Evolutionary conservation across 1,284 basidiomycete species (phyloP), one percentile per base, ranked within the genome.

Genomic region (Mycosarcoma mackinlayi): DNA sequence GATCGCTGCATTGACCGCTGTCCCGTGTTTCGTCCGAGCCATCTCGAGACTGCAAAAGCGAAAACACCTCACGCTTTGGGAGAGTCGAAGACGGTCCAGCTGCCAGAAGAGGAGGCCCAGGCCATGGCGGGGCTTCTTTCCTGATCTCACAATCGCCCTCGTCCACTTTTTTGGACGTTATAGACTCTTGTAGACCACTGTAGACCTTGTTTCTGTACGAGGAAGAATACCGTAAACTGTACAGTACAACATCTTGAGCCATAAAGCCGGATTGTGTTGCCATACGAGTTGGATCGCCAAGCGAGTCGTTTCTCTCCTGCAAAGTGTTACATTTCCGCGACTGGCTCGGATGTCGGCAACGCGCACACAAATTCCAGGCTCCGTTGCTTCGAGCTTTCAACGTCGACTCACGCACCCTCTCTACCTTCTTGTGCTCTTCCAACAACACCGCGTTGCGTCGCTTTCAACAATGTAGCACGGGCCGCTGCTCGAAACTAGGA

Each of bases 1-100:
- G 47, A 52, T 6, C 2, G 27, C 9, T 28, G 35, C 8, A 58
- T 71, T 19, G 68, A 71, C 40, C 39, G 67, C 1, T 60, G 52
- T 45, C 61, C 67, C 16, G 28, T 45, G 3, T 56, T 49, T 14
- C 37, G 55, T 9, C 38, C 45, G 19, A 11, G 16, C 24, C 61
- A 58, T 37, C 34, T 64, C 16, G 38, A 39, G 25, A 18, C 16
- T 18, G 18, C 8, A n/a, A 13, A 8, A 13, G 28, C 3, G 6
- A 23, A 40, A 9, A n/a, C 13, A 31, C 9, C 19, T 4, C n/a
- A 35, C 24, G 2, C 10, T 14, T 34, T 27, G 6, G 24, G 24
- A 5, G 14, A 31, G 4, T 5, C 23, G 31, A 6, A 9, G 24
- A 5, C 13, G 13, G 18, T 30, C 25, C 27, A 42, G 14, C 5